These are phyloP conservation scores for Fusarium caatingaense DNA, from an alignment of 2,329 filamentous ascomycete species.

Conservation along the genomic window DNA sequence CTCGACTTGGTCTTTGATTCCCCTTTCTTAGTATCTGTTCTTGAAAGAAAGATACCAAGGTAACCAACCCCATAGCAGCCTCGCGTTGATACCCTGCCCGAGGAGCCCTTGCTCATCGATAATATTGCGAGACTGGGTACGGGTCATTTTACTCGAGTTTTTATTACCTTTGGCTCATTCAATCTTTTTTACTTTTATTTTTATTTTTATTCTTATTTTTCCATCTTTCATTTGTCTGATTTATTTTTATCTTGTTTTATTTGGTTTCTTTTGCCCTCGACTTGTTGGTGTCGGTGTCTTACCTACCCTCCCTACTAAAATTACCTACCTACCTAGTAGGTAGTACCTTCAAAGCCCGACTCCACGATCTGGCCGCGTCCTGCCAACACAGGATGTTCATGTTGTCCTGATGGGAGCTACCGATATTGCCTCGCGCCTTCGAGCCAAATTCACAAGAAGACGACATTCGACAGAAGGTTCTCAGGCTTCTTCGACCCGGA, in stretches of 20 bases:
- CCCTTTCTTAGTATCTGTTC: conserved; percentile 4
- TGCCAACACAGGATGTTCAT: conserved; percentile 30
- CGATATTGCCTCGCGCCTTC: conserved; percentile 60
- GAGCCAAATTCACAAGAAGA: conserved; percentile 58
- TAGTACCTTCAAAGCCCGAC: conserved; percentile 8
- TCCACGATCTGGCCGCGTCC: conserved; percentile 23
- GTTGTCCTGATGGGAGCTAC: conserved; percentile 53
- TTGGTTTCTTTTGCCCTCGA: not conserved
- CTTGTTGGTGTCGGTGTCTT: conserved; percentile 21
- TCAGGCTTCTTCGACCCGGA: conserved; percentile 50
- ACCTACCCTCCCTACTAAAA: conserved; percentile 25
- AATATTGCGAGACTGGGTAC: conserved; percentile 35
- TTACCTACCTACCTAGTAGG: not conserved
- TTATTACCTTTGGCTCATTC: conserved; percentile 18
- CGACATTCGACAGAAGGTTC: conserved; percentile 56
- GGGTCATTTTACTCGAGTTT: conserved; percentile 10
- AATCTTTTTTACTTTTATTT: not conserved
- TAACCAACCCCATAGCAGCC: conserved; percentile 20
- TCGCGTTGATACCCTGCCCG: conserved; percentile 32
- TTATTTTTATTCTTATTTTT: conserved; percentile 1
- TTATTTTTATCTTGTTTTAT: not conserved
- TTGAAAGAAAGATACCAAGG: not conserved
- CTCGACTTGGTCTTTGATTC: conserved; percentile 10
- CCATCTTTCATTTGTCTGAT: conserved; percentile 15
- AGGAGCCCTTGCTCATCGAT: conserved; percentile 29